Evolutionary conservation across 2,329 filamentous ascomycete genomes (phyloP), one percentile per base, ranked within the genome.

Genomic region (Chaetomium sp.): DNA sequence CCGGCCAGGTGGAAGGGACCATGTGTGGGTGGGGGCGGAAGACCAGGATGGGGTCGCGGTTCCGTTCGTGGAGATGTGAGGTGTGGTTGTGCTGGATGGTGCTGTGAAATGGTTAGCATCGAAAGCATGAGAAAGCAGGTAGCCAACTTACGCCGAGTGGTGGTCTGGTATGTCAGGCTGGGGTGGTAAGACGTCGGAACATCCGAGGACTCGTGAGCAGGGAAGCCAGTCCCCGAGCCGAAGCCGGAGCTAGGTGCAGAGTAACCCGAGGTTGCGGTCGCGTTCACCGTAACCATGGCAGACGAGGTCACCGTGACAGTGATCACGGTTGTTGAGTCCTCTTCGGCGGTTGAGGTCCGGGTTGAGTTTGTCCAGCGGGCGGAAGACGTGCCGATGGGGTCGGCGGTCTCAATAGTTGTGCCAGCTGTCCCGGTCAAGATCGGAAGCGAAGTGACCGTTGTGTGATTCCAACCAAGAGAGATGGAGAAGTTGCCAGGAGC

Each of bases 91-190:
- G 25, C 27, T 56, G 49, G 57, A 27, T 8, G 25, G n/a, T 19
- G 2, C 59, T 56, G 38, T 3, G 9, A 6, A 13, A 19, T n/a
- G n/a, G 50, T 61, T 25, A 61, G 50, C 4, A 16, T 16, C 6
- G 42, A 2, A 6, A n/a, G 1, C 31, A 29, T 23, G 10, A 10
- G 9, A 1, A 19, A 27, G 25, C 4, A 12, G 13, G 16, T 12
- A 9, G n/a, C 5, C 7, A 49, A 21, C 45, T 27, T 50, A 54
- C 53, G 19, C n/a, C 50, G 21, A 3, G 55, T 23, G 3, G 64
- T 64, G 10, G 62, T 66, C 29, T 56, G 51, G 35, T 66, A 68
- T 9, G 67, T 65, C 31, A 66, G 19, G 42, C 64, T 68, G 7
- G 57, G 59, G 13, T 65, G 51, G 42, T 66, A 66, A 2, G 61